phyloP scores from a whole-genome alignment of 1,139 yeast species.

The Protomyces arabidopsidicola region DNA sequence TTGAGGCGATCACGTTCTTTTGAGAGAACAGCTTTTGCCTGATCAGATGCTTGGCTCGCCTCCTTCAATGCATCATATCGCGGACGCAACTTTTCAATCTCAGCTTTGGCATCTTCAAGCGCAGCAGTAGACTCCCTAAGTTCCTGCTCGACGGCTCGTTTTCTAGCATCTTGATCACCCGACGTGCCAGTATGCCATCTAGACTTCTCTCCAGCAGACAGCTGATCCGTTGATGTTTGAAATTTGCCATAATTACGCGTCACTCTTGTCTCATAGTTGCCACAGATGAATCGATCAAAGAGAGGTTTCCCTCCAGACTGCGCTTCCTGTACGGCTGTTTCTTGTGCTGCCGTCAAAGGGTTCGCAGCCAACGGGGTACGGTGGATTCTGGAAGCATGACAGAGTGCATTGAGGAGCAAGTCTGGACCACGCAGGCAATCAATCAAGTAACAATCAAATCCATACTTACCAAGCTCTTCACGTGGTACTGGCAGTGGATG shows the following conservation, averaged over 20 bases:
- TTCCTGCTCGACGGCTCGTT: slow-evolving; percentile 2
- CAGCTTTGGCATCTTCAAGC: background rate
- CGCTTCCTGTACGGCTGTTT: background rate
- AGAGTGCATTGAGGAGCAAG: slow-evolving; percentile 69
- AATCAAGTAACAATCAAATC: slow-evolving; percentile 74
- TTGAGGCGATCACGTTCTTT: slow-evolving; percentile 2
- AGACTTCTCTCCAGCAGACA: background rate
- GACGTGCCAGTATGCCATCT: background rate
- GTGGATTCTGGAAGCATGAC: slow-evolving; percentile 48
- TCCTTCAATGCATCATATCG: slow-evolving; percentile 3
- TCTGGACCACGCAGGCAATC: slow-evolving; percentile 73
- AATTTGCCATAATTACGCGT: slow-evolving; percentile 14
- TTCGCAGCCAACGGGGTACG: slow-evolving; percentile 2
- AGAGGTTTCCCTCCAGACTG: background rate
- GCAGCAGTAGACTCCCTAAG: slow-evolving; percentile 2
- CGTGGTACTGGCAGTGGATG: slow-evolving; percentile 39
- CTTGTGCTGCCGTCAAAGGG: slow-evolving; percentile 3
- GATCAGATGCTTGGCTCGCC: background rate
- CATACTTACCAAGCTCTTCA: slow-evolving; percentile 47
- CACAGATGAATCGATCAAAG: slow-evolving; percentile 10
- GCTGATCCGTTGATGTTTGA: background rate
- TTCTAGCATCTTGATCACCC: background rate
- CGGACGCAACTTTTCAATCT: slow-evolving; percentile 20
- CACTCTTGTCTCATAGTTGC: slow-evolving; percentile 7
- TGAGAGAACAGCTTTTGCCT: background rate